phyloP scores from a whole-genome alignment of 345 rosid species.

The Pistacia atlantica region DNA sequence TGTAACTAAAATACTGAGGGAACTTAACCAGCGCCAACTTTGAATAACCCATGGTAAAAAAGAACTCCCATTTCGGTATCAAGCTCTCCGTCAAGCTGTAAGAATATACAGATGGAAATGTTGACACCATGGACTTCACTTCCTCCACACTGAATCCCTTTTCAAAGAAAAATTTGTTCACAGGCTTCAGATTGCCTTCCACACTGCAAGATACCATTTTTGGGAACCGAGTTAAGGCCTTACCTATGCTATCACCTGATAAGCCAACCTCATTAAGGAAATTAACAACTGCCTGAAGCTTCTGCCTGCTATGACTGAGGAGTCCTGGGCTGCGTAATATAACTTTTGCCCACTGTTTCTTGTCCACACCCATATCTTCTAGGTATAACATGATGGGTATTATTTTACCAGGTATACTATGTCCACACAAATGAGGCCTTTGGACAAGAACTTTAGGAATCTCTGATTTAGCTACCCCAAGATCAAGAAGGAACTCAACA shows the following conservation, averaged over 20 bases:
- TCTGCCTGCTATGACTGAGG: constrained; percentile 42
- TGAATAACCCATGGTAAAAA: too few relatives aligned
- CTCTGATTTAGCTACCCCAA: constrained; percentile 42
- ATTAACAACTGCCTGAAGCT: constrained; percentile 32
- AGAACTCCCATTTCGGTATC: too few relatives aligned
- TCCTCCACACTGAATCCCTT: constrained; percentile 43
- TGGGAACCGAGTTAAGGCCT: constrained; percentile 42
- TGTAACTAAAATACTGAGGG: too few relatives aligned
- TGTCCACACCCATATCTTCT: constrained; percentile 54
- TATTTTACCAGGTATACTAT: constrained; percentile 64
- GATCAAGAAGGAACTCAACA: background rate
- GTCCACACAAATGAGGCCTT: constrained; percentile 75
- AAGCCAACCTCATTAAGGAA: constrained; percentile 49
- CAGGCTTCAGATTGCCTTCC: constrained; percentile 38
- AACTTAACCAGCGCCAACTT: too few relatives aligned
- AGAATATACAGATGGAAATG: constrained; percentile 24
- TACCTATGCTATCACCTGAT: constrained; percentile 40
- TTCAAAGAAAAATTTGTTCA: constrained; percentile 39
- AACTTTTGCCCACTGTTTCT: constrained; percentile 43
- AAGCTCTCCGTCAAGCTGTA: too few relatives aligned
- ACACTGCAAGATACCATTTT: constrained; percentile 34
- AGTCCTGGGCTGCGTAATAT: constrained; percentile 43
- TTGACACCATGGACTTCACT: background rate
- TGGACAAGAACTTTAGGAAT: constrained; percentile 56
- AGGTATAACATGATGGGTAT: constrained; percentile 72